Base-by-base conservation (phyloP, 2,329 filamentous ascomycete genomes). In the Monascus ruber region DNA sequence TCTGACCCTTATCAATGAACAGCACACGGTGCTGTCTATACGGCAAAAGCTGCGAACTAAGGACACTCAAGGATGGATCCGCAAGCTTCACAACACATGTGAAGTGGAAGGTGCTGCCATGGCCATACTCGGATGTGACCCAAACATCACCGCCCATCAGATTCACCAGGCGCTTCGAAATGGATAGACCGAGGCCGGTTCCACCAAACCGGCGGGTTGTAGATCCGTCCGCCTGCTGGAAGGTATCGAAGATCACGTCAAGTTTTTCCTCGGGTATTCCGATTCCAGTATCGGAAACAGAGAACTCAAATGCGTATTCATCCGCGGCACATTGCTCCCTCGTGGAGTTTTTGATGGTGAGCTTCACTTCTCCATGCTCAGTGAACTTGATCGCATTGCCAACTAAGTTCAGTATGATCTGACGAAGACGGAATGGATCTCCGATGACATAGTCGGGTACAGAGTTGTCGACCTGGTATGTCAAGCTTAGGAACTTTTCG, bases 351-450 rank as follows among this genome's bases (percentile, higher is more conserved):
- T 81, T 79, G 51, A 96, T 95, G n/a, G 83, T 87, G 38, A 96
- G 77, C 61, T 88, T 93, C 53, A 98, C 91, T 61, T 94, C 87
- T 45, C 91, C 91, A 53, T 93, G 83, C 63, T 96, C 89, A 3
- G 91, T 96, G 62, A 98, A 98, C 60, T 98, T 98, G 72, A 98
- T 95, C 40, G 91, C 89, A 55, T 98, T 98, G 56, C 91, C 91
- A 39, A 96, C 89, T 41, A 98, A 71, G 64, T 98, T 98, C 41
- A 96, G 75, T 46, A 96, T 95, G 52, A 98, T 94, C 65, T 98
- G 91, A 46, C 89, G 80, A 41, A 96, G 70, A 63, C 91, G 83
- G 81, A 95, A 96, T 1, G 88, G 93, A 60, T 98, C 91, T 45
- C 91, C 91, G 46, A 95, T 81, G 32, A 96, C 87, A 59, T 94